Conservation (phyloP, 2,329 filamentous ascomycete species). For the Alternaria metachromatica region DNA sequence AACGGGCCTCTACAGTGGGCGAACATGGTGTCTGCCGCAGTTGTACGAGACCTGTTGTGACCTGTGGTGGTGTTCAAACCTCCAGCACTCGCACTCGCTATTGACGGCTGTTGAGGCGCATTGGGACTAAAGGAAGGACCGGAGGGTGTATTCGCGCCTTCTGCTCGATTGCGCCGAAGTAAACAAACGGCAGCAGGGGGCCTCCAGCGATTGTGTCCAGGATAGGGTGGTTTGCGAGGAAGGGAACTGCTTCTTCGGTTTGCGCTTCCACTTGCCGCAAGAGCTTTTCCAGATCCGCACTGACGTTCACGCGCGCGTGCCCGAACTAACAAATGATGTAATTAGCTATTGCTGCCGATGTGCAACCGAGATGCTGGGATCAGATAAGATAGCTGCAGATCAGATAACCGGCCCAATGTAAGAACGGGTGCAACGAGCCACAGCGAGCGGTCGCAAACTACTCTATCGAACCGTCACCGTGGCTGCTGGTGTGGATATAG, state of each 20-base stretch:
- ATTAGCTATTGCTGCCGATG: slow-evolving; percentile 4
- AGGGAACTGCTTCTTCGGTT: slow-evolving; percentile 4
- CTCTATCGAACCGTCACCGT: not conserved
- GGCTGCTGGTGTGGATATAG: not conserved
- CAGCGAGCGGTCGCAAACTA: not conserved
- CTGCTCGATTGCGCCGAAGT: not conserved
- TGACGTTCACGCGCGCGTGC: slow-evolving; percentile 14
- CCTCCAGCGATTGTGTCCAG: not conserved
- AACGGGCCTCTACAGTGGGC: slow-evolving; percentile 63
- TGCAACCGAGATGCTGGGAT: not conserved
- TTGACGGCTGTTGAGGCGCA: slow-evolving; percentile 19
- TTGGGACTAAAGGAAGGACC: slow-evolving; percentile 13
- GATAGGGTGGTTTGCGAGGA: slow-evolving; percentile 1
- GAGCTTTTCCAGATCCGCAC: slow-evolving; percentile 15
- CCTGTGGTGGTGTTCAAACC: slow-evolving; percentile 14
- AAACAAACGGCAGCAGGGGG: not conserved
- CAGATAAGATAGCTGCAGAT: not conserved
- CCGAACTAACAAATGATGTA: slow-evolving; percentile 14
- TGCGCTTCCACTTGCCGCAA: slow-evolving; percentile 9
- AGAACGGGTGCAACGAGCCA: not conserved
- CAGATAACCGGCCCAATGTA: not conserved
- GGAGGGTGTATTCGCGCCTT: not conserved
- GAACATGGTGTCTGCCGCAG: slow-evolving; percentile 54
- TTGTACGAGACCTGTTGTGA: slow-evolving; percentile 14
- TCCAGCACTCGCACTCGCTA: slow-evolving; percentile 31